These are phyloP conservation scores for Boletus coccyginus DNA, from an alignment of 768 basidiomycete genomes.

Conservation along the genomic window DNA sequence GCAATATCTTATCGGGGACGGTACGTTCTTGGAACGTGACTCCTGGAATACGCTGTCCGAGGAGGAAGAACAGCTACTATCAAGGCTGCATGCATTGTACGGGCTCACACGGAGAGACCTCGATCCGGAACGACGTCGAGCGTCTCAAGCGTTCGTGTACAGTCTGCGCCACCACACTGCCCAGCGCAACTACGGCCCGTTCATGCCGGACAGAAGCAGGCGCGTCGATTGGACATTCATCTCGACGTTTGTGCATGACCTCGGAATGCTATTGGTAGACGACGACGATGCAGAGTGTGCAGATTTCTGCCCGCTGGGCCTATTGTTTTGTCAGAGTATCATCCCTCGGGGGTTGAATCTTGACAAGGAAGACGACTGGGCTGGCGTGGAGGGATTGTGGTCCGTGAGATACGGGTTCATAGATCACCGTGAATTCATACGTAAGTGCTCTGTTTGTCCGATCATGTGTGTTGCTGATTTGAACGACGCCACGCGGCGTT, in stretches of 20 bases:
- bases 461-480: constrained; percentile 3
- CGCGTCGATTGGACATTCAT: constrained; percentile 61
- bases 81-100: constrained; percentile 53
- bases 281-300: constrained; percentile 33
- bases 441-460: constrained; percentile 37
- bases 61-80: constrained; percentile 44
- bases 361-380: constrained; percentile 30
- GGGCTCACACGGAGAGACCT: constrained; percentile 51
- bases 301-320: constrained; percentile 41
- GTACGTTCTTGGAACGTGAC: constrained; percentile 43
- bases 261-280: constrained; percentile 51
- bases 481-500: neutral
- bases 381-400: constrained; percentile 56
- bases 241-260: constrained; percentile 50
- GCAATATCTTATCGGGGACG: constrained; percentile 39
- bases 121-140: constrained; percentile 29
- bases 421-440: constrained; percentile 62
- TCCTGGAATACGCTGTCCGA: constrained; percentile 25
- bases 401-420: constrained; percentile 62
- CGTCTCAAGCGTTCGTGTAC: constrained; percentile 58
- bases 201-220: constrained; percentile 41
- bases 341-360: constrained; percentile 39
- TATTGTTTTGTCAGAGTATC: constrained; percentile 53
- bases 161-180: constrained; percentile 54
- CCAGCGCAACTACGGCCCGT: constrained; percentile 57